phyloP scores from a whole-genome alignment of 1,139 yeast species.

The Taphrina pruni region DNA sequence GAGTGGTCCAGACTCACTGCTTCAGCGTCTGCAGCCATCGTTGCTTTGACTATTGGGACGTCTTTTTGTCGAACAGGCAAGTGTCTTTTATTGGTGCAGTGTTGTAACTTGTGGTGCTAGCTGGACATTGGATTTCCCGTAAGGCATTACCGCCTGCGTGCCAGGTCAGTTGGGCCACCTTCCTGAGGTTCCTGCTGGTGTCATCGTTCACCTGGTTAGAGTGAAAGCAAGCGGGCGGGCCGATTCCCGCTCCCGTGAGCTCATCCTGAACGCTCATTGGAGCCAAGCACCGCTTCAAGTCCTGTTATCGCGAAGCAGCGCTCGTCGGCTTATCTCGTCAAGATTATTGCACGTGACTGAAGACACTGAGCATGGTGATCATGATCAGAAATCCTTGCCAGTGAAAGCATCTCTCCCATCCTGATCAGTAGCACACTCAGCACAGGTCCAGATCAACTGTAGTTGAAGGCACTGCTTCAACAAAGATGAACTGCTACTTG shows the following conservation, averaged over 20 bases:
- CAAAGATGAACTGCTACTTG: too few relatives aligned
- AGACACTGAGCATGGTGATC: background rate
- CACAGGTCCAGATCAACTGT: background rate
- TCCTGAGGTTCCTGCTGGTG: background rate
- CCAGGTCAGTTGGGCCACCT: background rate
- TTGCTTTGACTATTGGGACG: background rate
- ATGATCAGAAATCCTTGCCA: background rate
- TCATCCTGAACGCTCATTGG: background rate
- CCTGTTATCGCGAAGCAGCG: background rate
- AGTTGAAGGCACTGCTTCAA: background rate
- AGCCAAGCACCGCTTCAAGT: background rate
- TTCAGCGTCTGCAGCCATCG: conserved; percentile 16
- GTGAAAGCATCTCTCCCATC: background rate
- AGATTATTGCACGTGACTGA: background rate
- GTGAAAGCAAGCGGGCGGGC: background rate
- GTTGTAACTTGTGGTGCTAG: background rate
- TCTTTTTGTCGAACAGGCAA: too few relatives aligned
- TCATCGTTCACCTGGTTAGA: background rate
- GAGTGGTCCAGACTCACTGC: background rate
- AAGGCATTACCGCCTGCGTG: conserved; percentile 6
- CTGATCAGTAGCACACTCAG: background rate
- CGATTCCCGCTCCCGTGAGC: background rate
- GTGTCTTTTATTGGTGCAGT: too few relatives aligned
- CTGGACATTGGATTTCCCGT: background rate
- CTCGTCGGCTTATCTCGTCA: background rate